These are phyloP conservation scores for Trypanosoma boissoni DNA, from an alignment of 208 protist genomes.

Conservation along the genomic window DNA sequence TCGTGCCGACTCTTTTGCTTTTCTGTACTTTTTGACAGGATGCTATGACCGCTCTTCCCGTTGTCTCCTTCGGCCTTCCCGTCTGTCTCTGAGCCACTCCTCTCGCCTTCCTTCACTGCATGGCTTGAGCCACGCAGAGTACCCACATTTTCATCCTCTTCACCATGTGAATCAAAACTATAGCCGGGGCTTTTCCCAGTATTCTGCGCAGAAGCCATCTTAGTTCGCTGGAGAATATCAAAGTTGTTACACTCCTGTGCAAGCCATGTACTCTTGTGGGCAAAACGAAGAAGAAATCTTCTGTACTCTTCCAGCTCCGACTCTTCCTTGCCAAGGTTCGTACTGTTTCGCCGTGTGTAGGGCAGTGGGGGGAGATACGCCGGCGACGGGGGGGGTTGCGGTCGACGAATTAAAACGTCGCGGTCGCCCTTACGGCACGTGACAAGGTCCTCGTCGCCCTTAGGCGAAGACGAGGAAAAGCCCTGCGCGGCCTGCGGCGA, in stretches of 20 bases:
- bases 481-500: not conserved
- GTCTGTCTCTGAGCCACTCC: not conserved
- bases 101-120: not conserved
- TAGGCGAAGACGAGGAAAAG: not conserved
- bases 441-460: not conserved
- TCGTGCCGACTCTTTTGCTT: slow-evolving; percentile 3
- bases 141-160: not conserved
- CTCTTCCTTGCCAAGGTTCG: slow-evolving; percentile 12
- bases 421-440: not conserved
- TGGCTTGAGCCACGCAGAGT: too few species aligned
- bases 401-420: not conserved
- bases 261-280: slow-evolving; percentile 11
- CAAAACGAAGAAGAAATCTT: slow-evolving; percentile 17
- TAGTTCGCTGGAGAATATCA: not conserved
- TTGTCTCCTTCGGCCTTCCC: not conserved
- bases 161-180: not conserved
- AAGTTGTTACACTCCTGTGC: slow-evolving; percentile 19
- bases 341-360: slow-evolving; percentile 8
- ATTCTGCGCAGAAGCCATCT: not conserved
- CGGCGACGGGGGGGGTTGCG: slow-evolving; percentile 8
- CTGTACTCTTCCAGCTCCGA: slow-evolving; percentile 26
- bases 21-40: not conserved
- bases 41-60: too few species aligned
- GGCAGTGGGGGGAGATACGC: slow-evolving; percentile 24
- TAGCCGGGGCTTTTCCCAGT: not conserved